Percentiles rank a stretch among this genome's conserved stretches.
Conservation (phyloP, 768 basidiomycete genomes). For the Pisolithus orientalis region DNA sequence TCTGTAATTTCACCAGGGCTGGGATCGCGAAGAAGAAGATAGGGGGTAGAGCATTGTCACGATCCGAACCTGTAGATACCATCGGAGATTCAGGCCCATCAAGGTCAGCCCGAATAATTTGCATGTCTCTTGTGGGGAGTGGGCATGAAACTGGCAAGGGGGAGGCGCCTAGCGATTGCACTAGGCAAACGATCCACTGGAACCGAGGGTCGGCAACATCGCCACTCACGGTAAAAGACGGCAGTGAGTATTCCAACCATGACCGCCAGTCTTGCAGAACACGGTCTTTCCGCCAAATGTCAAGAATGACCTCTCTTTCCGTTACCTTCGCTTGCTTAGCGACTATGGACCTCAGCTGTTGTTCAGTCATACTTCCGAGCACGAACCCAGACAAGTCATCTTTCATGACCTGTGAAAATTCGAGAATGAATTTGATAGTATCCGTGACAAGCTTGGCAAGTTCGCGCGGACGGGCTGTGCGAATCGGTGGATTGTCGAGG, state of each 20-base stretch:
- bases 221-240: conserved; percentile 5
- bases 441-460: conserved; percentile 46
- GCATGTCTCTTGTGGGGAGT: conserved; percentile 21
- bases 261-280: conserved; percentile 17
- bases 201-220: conserved; percentile 12
- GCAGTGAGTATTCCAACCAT: conserved; percentile 15
- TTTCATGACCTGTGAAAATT: conserved; percentile 59
- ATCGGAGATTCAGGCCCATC: neutral
- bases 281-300: conserved; percentile 39
- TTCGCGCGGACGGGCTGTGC: conserved; percentile 16
- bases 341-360: conserved; percentile 45
- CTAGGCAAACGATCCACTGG: conserved; percentile 43
- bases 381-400: conserved; percentile 61
- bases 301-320: conserved; percentile 50
- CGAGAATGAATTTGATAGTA: conserved; percentile 41
- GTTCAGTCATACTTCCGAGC: conserved; percentile 60
- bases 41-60: conserved; percentile 51
- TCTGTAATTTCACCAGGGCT: conserved; percentile 53
- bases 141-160: conserved; percentile 34
- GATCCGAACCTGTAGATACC: neutral
- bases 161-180: conserved; percentile 36
- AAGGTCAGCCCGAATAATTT: conserved; percentile 1
- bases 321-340: conserved; percentile 44
- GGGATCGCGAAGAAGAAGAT: conserved; percentile 58
- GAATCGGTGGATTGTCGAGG: conserved; percentile 28